Percentiles rank a stretch among this genome's conserved stretches.
These are phyloP conservation scores for Leishmania arabica DNA, from an alignment of 208 protist genomes.

Conservation along the genomic window DNA sequence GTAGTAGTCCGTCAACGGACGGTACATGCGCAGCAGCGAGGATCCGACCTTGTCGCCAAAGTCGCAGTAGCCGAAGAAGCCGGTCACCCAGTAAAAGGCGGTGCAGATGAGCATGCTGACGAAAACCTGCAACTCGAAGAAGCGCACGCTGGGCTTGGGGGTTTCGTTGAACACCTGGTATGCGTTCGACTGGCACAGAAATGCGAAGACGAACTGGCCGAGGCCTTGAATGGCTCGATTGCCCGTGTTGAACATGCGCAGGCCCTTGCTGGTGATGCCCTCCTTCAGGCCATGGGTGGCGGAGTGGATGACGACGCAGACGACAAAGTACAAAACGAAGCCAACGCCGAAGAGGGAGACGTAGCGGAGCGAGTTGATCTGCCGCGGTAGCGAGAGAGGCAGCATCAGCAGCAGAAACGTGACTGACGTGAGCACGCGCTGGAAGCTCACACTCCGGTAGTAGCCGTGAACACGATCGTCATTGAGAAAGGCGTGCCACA, in stretches of 20 bases:
- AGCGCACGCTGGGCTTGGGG: slow-evolving; percentile 33
- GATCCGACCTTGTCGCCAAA: slow-evolving; percentile 45
- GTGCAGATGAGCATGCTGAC: slow-evolving; percentile 70
- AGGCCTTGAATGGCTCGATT: slow-evolving; percentile 47
- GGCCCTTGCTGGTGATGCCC: slow-evolving; percentile 25
- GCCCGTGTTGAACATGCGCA: slow-evolving; percentile 38
- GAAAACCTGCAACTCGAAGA: slow-evolving; percentile 48
- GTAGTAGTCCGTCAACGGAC: slow-evolving; percentile 49
- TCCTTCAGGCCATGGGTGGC: slow-evolving; percentile 27
- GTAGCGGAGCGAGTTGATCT: slow-evolving; percentile 83
- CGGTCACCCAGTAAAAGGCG: slow-evolving; percentile 68
- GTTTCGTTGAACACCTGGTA: slow-evolving; percentile 69
- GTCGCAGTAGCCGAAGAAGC: slow-evolving; percentile 77
- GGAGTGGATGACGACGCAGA: slow-evolving; percentile 63
- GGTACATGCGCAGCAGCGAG: slow-evolving; percentile 69
- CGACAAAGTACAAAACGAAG: slow-evolving; percentile 75
- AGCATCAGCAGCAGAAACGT: slow-evolving; percentile 72
- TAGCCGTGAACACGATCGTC: slow-evolving; percentile 39
- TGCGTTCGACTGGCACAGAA: slow-evolving; percentile 68
- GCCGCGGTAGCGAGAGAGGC: slow-evolving; percentile 64
- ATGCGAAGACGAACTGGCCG: slow-evolving; percentile 67
- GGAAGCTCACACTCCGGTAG: slow-evolving; percentile 32
- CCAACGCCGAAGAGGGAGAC: slow-evolving; percentile 62
- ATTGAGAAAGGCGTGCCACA: slow-evolving; percentile 52
- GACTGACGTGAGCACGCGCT: slow-evolving; percentile 44